phyloP scores from a whole-genome alignment of 345 rosid genomes.

The Geranium rotundifolium region DNA sequence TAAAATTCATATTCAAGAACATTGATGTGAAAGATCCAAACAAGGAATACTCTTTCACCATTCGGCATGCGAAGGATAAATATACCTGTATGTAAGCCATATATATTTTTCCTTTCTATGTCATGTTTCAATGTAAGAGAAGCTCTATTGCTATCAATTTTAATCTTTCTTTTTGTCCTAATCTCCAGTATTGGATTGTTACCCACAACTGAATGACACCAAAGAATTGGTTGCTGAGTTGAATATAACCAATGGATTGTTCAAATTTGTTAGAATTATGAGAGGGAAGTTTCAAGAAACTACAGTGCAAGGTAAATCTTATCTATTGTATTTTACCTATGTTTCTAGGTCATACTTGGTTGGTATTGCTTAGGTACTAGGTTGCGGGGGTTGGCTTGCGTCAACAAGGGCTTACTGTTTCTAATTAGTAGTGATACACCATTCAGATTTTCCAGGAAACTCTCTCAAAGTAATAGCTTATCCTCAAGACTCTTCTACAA shows the following conservation, averaged over 20 bases:
- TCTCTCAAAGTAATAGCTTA: conserved; percentile 24
- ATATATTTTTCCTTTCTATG: neutral
- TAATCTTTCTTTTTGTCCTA: conserved; percentile 10
- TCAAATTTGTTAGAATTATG: conserved; percentile 71
- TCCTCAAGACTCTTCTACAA: conserved; percentile 40
- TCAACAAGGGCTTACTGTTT: neutral
- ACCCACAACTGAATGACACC: conserved; percentile 42
- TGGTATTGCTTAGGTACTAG: neutral
- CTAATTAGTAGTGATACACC: conserved; percentile 1
- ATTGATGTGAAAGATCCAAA: conserved; percentile 38
- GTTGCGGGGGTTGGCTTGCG: neutral
- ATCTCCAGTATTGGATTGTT: conserved; percentile 67
- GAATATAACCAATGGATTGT: conserved; percentile 74
- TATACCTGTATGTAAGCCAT: conserved; percentile 47
- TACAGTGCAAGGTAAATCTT: conserved; percentile 38
- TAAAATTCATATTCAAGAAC: conserved; percentile 63
- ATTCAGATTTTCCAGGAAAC: conserved; percentile 24
- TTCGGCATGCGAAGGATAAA: conserved; percentile 54
- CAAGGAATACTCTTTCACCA: conserved; percentile 42
- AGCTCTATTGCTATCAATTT: conserved; percentile 5
- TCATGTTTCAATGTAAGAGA: conserved; percentile 1
- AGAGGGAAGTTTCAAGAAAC: conserved; percentile 69
- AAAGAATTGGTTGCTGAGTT: conserved; percentile 56
- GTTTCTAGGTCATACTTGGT: neutral
- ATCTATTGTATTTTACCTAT: conserved; percentile 4